phyloP scores from a whole-genome alignment of 169 alveolate species.

The Plasmodium berghei region DNA sequence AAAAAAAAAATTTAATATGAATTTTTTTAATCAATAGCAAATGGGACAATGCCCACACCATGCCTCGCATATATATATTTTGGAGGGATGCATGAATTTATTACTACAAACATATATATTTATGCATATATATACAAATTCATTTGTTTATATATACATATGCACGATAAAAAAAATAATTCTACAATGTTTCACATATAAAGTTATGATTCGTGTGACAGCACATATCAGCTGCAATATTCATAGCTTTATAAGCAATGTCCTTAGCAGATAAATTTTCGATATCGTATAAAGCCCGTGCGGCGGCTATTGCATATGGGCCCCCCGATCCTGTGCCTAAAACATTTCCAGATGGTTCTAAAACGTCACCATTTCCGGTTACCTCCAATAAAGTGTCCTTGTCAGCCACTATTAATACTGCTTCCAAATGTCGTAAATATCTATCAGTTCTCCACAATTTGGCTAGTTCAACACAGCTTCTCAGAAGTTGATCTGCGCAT shows the following conservation, averaged over 20 bases:
- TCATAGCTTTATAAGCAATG: conserved; percentile 85
- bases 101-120: background rate
- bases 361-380: conserved; percentile 89
- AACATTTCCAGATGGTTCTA: conserved; percentile 88
- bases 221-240: conserved; percentile 88
- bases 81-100: background rate
- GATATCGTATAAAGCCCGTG: conserved; percentile 85
- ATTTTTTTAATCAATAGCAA: background rate
- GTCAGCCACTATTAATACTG: conserved; percentile 88
- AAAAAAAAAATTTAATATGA: background rate
- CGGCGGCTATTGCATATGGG: conserved; percentile 90
- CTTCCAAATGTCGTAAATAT: conserved; percentile 85
- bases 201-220: conserved; percentile 83
- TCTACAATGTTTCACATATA: conserved; percentile 78
- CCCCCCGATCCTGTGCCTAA: conserved; percentile 91
- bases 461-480: conserved; percentile 90
- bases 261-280: conserved; percentile 83
- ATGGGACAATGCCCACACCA: background rate
- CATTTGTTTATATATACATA: background rate
- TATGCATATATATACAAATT: background rate
- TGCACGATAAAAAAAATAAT: background rate
- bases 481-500: conserved; percentile 83
- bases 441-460: conserved; percentile 89
- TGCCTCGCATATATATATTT: background rate
- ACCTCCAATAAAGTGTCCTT: conserved; percentile 83